A percentile compares a stretch with the other conserved stretches of the same genome.
Conservation (phyloP, 305 asterid species). For the Nicotiana rustica region DNA sequence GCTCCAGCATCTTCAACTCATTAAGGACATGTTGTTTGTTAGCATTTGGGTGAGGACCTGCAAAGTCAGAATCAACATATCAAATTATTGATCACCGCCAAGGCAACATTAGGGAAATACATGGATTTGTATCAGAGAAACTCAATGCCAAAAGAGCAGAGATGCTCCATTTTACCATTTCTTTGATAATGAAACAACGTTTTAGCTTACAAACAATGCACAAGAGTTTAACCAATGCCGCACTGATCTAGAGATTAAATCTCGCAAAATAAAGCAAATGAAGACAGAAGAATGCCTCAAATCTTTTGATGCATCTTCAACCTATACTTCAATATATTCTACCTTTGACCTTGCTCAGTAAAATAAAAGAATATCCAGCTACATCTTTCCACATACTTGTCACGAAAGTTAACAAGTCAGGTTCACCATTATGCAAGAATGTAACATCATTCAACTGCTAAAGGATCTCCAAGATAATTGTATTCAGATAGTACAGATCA, state of each 20-base stretch:
- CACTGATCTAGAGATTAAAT: neutral
- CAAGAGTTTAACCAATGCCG: neutral
- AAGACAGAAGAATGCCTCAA: constrained; percentile 19
- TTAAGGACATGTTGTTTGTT: constrained; percentile 72
- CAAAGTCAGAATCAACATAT: constrained; percentile 37
- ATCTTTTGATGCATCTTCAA: constrained; percentile 17
- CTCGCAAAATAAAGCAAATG: neutral
- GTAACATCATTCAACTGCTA: constrained; percentile 16
- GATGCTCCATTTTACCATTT: constrained; percentile 28
- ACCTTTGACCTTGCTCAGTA: constrained; percentile 9
- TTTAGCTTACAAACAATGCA: neutral
- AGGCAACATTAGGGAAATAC: neutral
- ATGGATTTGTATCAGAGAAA: neutral
- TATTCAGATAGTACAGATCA: neutral
- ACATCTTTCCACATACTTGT: neutral
- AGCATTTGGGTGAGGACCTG: constrained; percentile 93
- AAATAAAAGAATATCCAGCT: neutral
- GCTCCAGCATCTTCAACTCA: constrained; percentile 92
- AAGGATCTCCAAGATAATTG: constrained; percentile 1
- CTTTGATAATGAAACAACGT: constrained; percentile 19
- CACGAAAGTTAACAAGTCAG: constrained; percentile 9
- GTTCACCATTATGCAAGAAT: neutral
- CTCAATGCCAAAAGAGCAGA: neutral
- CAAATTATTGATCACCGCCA: constrained; percentile 16
- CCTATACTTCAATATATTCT: neutral